Evolutionary conservation across 2,329 filamentous ascomycete genomes (phyloP).

Genomic region (Pestalotiopsis sp.): DNA sequence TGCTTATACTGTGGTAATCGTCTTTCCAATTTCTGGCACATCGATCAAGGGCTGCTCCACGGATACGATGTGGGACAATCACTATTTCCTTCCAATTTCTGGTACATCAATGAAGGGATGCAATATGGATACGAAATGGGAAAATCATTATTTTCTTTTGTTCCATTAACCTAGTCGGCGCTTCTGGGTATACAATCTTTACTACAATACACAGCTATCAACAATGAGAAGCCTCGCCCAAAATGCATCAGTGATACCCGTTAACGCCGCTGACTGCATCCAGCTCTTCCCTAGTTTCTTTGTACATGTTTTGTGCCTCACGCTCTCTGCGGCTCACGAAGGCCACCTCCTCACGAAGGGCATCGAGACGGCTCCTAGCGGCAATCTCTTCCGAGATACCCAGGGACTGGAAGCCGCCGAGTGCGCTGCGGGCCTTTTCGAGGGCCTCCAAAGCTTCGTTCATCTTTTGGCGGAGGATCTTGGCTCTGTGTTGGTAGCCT

Average conservation of each 20-base stretch:
- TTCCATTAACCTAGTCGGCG: background rate
- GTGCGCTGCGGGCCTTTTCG: slow-evolving; percentile 69
- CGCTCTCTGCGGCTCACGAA: slow-evolving; percentile 81
- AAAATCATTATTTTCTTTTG: background rate
- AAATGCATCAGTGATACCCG: slow-evolving; percentile 10
- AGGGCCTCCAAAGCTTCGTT: slow-evolving; percentile 73
- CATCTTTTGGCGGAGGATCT: slow-evolving; percentile 79
- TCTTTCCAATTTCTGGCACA: too few relatives aligned
- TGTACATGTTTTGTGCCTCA: slow-evolving; percentile 87
- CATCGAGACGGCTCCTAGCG: slow-evolving; percentile 70
- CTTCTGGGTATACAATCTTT: slow-evolving; percentile 5
- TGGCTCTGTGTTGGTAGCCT: slow-evolving; percentile 86
- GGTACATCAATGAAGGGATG: background rate
- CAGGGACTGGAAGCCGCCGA: slow-evolving; percentile 74
- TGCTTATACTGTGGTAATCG: too few relatives aligned
- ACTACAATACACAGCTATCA: background rate
- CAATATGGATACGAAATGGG: background rate
- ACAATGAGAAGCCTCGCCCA: background rate
- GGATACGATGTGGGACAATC: background rate
- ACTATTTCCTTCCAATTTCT: background rate
- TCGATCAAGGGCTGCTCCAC: too few relatives aligned
- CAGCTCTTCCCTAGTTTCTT: slow-evolving; percentile 76
- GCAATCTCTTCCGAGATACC: slow-evolving; percentile 80
- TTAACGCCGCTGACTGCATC: slow-evolving; percentile 44
- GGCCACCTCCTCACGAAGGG: slow-evolving; percentile 78